phyloP scores from a whole-genome alignment of 1,284 basidiomycete species.

The Tilletia caries region DNA sequence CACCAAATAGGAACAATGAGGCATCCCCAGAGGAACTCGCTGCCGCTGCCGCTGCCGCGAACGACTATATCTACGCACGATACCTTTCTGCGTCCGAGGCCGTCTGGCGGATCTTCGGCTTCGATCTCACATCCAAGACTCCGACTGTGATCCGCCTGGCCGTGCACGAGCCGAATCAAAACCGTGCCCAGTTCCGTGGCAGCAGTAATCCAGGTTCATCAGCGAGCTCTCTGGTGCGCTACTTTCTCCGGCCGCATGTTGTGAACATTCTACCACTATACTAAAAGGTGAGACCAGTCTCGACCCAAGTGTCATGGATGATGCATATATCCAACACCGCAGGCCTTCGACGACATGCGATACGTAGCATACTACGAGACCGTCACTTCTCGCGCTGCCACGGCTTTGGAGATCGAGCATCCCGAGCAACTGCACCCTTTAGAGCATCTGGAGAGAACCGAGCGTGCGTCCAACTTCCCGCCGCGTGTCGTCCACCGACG shows the following conservation, averaged over 20 bases:
- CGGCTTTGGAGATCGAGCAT: too few relatives aligned
- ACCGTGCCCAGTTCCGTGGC: neutral
- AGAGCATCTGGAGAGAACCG: neutral
- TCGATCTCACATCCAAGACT: neutral
- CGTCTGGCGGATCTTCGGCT: neutral
- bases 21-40: too few relatives aligned
- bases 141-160: neutral
- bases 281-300: too few relatives aligned
- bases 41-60: neutral
- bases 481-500: neutral
- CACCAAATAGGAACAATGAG: too few relatives aligned
- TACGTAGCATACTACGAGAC: neutral
- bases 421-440: too few relatives aligned
- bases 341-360: neutral
- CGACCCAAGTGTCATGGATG: too few relatives aligned
- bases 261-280: too few relatives aligned
- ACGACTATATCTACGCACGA: neutral
- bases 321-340: too few relatives aligned
- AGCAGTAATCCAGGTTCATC: neutral
- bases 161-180: neutral
- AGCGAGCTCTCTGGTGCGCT: neutral
- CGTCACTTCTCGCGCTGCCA: too few relatives aligned
- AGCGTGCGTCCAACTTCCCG: neutral
- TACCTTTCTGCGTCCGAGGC: neutral
- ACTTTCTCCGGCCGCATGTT: neutral